These are phyloP conservation scores for Phalaenopsis aphrodite DNA, from an alignment of 106 monocot genomes.

Conservation along the genomic window DNA sequence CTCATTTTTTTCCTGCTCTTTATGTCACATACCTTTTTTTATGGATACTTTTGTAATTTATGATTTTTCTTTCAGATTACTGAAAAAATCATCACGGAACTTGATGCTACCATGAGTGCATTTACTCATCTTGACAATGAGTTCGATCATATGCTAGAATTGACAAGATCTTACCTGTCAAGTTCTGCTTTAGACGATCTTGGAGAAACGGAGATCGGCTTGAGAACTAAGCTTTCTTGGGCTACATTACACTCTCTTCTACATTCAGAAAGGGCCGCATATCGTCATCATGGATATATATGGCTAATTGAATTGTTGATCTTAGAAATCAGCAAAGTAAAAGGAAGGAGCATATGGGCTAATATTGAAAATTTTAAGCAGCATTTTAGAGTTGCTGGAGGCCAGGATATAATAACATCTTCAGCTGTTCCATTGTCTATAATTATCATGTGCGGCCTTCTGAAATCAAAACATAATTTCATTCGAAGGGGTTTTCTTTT, in stretches of 20 bases:
- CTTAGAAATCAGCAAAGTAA: constrained; percentile 55
- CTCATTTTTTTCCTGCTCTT: not conserved
- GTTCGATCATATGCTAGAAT: constrained; percentile 55
- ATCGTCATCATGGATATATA: constrained; percentile 86
- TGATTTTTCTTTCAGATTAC: constrained; percentile 39
- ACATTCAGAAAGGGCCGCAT: constrained; percentile 66
- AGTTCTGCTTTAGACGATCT: constrained; percentile 40
- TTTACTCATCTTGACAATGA: constrained; percentile 73
- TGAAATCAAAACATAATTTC: constrained; percentile 84
- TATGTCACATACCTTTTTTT: not conserved
- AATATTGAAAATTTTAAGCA: constrained; percentile 65
- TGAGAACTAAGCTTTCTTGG: constrained; percentile 64
- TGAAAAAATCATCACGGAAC: constrained; percentile 59
- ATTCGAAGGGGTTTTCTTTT: constrained; percentile 93
- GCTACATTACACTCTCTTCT: constrained; percentile 85
- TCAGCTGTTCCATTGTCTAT: constrained; percentile 57
- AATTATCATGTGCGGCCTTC: constrained; percentile 67
- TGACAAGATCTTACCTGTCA: constrained; percentile 60
- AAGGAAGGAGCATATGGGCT: constrained; percentile 39
- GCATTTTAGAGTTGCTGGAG: constrained; percentile 58
- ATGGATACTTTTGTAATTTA: not conserved
- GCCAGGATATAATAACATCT: constrained; percentile 42
- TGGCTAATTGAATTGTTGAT: constrained; percentile 88
- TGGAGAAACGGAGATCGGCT: constrained; percentile 27
- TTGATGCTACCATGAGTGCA: constrained; percentile 49